Evolutionary conservation across 768 basidiomycete species (phyloP).

Genomic region (Leccinum broughii): DNA sequence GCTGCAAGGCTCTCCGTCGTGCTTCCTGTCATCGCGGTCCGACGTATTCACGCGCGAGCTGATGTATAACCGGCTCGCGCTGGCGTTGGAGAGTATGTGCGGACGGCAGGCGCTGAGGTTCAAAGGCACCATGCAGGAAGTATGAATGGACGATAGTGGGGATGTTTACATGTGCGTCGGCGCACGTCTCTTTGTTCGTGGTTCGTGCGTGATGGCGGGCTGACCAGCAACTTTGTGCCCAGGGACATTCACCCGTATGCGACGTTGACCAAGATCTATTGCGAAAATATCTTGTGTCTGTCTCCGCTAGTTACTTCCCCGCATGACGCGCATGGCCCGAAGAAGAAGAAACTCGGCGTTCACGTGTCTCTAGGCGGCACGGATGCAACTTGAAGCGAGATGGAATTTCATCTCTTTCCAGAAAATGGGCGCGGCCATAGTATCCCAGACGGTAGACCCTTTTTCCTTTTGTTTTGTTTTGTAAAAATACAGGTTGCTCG

Average conservation of each 20-base stretch:
- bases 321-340: conserved; percentile 19
- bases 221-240: not conserved
- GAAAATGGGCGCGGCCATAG: too few species aligned
- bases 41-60: too few species aligned
- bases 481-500: too few species aligned
- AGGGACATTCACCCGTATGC: conserved; percentile 77
- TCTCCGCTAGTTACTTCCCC: conserved; percentile 32
- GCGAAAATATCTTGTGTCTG: conserved; percentile 70
- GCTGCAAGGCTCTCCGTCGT: too few species aligned
- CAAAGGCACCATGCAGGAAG: conserved; percentile 51
- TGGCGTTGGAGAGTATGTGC: too few species aligned
- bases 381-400: too few species aligned
- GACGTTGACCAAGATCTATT: conserved; percentile 59
- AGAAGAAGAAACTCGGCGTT: conserved; percentile 53
- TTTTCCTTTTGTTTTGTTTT: too few species aligned
- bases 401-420: too few species aligned
- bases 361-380: conserved; percentile 58
- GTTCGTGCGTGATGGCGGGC: too few species aligned
- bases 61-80: too few species aligned
- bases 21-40: conserved; percentile 12
- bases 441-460: too few species aligned
- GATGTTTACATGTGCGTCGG: conserved; percentile 47
- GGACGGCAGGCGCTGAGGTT: conserved; percentile 34
- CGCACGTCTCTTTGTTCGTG: too few species aligned
- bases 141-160: conserved; percentile 61